Conservation (phyloP, 2,329 filamentous ascomycete genomes). For the Penicillium frequentans region DNA sequence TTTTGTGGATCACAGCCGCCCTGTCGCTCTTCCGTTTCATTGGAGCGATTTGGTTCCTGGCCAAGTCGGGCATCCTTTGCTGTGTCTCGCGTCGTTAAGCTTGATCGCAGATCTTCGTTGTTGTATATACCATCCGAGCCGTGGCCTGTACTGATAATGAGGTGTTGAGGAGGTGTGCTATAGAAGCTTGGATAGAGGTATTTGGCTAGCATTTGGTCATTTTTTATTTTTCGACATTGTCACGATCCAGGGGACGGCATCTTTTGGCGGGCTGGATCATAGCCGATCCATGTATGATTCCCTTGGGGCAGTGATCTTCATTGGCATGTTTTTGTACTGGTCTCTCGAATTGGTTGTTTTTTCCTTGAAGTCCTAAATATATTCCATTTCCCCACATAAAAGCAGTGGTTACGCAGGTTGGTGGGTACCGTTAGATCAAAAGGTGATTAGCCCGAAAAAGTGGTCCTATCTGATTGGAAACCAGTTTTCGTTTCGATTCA, state of each 20-base stretch:
- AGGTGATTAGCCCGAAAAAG: neutral
- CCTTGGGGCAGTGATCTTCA: neutral
- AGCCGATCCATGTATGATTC: conserved; percentile 13
- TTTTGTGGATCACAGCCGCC: conserved; percentile 82
- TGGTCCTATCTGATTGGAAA: neutral
- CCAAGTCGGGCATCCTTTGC: conserved; percentile 90
- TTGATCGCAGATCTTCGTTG: neutral
- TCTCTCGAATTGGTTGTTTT: neutral
- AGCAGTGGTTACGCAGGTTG: neutral
- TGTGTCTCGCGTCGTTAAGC: conserved; percentile 76
- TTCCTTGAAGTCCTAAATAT: neutral
- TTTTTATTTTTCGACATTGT: neutral
- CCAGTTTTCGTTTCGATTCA: neutral
- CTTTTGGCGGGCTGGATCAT: conserved; percentile 1
- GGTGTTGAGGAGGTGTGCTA: conserved; percentile 6
- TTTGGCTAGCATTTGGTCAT: neutral
- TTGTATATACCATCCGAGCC: conserved; percentile 16
- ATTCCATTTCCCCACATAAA: neutral
- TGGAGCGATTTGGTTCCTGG: conserved; percentile 89
- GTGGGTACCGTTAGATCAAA: neutral
- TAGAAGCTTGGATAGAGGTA: conserved; percentile 13
- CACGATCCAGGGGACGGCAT: neutral
- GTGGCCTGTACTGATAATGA: conserved; percentile 8
- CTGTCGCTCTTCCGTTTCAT: conserved; percentile 83
- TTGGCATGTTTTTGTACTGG: neutral